These are phyloP conservation scores for Apiosordaria backusii DNA, from an alignment of 495 filamentous ascomycete species.

Conservation along the genomic window DNA sequence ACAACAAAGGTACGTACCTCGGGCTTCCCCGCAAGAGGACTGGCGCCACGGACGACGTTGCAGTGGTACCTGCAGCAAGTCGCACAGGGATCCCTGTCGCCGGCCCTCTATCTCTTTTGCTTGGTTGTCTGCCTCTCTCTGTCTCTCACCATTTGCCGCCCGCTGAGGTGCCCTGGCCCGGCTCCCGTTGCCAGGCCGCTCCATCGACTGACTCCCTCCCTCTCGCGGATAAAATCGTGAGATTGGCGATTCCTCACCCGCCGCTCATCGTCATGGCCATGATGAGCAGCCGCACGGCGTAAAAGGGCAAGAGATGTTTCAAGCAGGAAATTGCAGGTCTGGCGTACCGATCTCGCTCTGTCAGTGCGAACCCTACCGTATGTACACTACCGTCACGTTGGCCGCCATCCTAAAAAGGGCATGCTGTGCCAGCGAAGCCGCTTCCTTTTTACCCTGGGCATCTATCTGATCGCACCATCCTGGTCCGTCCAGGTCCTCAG, in stretches of 20 bases:
- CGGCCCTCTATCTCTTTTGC: not conserved
- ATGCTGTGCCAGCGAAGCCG: constrained; percentile 1
- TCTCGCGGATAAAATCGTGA: not conserved
- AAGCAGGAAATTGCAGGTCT: constrained; percentile 10
- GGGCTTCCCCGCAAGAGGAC: constrained; percentile 13
- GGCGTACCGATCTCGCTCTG: not conserved
- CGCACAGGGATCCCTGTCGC: constrained; percentile 9
- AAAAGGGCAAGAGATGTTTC: not conserved
- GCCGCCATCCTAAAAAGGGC: constrained; percentile 2
- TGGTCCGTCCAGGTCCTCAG: not conserved
- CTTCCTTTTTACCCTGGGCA: not conserved
- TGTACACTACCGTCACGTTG: not conserved
- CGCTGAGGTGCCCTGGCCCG: not conserved
- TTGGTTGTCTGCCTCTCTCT: too few relatives aligned
- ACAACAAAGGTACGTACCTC: constrained; percentile 8
- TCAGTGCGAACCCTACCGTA: constrained; percentile 3
- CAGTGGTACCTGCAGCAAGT: constrained; percentile 18
- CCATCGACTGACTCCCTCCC: not conserved
- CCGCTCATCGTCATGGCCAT: not conserved
- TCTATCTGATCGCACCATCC: constrained; percentile 3
- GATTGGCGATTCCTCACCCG: not conserved
- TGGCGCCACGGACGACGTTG: constrained; percentile 14
- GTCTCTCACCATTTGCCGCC: not conserved
- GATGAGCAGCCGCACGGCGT: not conserved
- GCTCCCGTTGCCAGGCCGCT: not conserved